Base-by-base conservation (phyloP, 345 rosid species). In the Nephelium lappaceum region DNA sequence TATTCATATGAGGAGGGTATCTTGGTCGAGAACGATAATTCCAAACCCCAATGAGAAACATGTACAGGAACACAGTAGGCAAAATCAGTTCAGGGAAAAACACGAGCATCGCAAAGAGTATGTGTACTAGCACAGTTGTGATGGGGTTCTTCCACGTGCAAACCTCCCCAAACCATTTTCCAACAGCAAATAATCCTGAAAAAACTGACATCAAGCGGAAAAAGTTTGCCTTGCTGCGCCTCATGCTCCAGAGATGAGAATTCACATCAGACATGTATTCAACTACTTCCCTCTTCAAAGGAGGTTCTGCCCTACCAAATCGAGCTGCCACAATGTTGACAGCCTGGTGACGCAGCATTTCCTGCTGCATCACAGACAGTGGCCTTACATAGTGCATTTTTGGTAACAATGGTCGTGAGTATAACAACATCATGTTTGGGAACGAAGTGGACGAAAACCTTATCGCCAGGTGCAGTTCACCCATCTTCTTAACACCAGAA, bases 211-310 rank as follows among this genome's bases (percentile, higher is more conserved):
- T 88, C 71, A 97, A 80, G 31, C 98, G 87, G 66, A 84, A 92
- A 49, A 97, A 90, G 85, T 97, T 94, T 0, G 98, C 98, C 82
- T 94, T 89, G 90, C 99, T 94, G 77, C 94, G 88, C 84, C 99
- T 93, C 95, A 93, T 90, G 83, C 99, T 97, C 98, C 97, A 97
- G 65, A 93, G 80, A 80, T 94, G 99, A n/a, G 97, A 88, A 74
- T 89, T 82, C 24, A 92, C 91, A 83, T 92, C 98, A 7, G 95
- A 87, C 88, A 97, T 97, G 83, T 93, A 92, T 69, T 94, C 99
- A 3, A 94, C 88, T 5, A 97, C 92, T 81, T 94, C 99, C 79
- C 85, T 92, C 64, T 85, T 86, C 16, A 97, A 85, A 6, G 99
- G 97, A 15, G 99, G 99, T 78, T 97, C 99, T 8, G 98, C 90